phyloP scores from a whole-genome alignment of 202 grass and related monocot species.

The Bolboschoenoplectus hybrid region DNA sequence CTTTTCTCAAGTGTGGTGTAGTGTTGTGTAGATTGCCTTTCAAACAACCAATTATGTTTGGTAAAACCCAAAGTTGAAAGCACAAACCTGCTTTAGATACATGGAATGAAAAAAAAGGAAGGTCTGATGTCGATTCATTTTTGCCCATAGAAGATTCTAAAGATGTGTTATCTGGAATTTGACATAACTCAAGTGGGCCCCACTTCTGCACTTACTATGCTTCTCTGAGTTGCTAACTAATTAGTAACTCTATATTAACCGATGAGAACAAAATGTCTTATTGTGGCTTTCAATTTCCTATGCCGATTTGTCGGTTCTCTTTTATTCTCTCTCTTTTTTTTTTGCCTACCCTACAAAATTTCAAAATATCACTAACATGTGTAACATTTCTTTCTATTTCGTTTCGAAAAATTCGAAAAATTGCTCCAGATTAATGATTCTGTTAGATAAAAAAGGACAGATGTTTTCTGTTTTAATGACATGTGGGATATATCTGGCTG shows the following conservation, averaged over 20 bases:
- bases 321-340: neutral
- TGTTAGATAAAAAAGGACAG: neutral
- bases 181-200: neutral
- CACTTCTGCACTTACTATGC: conserved; percentile 15
- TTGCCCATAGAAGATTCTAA: conserved; percentile 14
- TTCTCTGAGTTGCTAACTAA: conserved; percentile 21
- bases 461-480: neutral
- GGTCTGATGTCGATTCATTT: neutral
- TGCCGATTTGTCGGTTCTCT: neutral
- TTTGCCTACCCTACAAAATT: neutral
- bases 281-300: neutral
- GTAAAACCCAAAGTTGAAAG: conserved; percentile 24
- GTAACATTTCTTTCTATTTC: neutral
- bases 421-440: neutral
- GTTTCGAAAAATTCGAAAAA: neutral
- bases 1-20: conserved; percentile 21
- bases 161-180: neutral
- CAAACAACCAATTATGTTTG: neutral
- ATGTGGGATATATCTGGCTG: neutral
- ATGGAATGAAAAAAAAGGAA: neutral
- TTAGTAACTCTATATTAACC: conserved; percentile 11
- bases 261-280: conserved; percentile 1
- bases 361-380: neutral
- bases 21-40: neutral
- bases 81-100: conserved; percentile 2